A percentile compares a stretch with the other conserved stretches of the same genome.
Conservation (phyloP, 2,329 filamentous ascomycete species). For the Drechslerella dactyloides region DNA sequence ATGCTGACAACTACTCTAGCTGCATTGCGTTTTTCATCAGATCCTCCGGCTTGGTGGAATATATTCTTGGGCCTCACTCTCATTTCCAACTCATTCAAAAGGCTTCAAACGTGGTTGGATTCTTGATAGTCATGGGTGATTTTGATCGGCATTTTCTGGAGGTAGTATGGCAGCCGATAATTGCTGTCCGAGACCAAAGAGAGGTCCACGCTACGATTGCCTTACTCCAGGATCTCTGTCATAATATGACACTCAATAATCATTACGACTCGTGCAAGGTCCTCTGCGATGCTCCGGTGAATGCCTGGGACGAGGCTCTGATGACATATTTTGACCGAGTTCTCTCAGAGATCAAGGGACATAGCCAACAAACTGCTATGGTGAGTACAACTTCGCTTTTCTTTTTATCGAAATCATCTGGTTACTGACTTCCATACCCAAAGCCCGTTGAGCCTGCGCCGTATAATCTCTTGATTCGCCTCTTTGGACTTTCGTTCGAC, state of each 20-base stretch:
- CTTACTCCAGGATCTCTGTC: constrained; percentile 63
- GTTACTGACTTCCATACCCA: constrained; percentile 19
- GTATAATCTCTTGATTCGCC: constrained; percentile 38
- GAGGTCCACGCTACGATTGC: constrained; percentile 79
- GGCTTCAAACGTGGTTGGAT: constrained; percentile 83
- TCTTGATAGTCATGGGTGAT: constrained; percentile 77
- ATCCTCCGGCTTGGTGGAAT: constrained; percentile 75
- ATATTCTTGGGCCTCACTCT: constrained; percentile 86
- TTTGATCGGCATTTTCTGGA: constrained; percentile 77
- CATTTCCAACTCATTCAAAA: constrained; percentile 87
- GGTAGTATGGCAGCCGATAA: constrained; percentile 81
- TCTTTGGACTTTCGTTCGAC: constrained; percentile 29
- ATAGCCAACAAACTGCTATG: constrained; percentile 24
- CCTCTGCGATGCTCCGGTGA: constrained; percentile 29
- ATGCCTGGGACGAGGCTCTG: constrained; percentile 41
- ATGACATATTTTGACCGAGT: constrained; percentile 45
- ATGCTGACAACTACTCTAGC: constrained; percentile 22
- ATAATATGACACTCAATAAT: constrained; percentile 52
- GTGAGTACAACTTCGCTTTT: constrained; percentile 11
- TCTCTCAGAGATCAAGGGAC: constrained; percentile 41
- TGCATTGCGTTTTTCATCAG: constrained; percentile 73
- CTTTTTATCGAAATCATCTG: neutral
- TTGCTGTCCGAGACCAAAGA: constrained; percentile 79
- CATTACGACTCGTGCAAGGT: constrained; percentile 37
- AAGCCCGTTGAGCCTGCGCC: constrained; percentile 39